phyloP scores from a whole-genome alignment of 2,329 filamentous ascomycete species.

The Trichoderma pleuroti region DNA sequence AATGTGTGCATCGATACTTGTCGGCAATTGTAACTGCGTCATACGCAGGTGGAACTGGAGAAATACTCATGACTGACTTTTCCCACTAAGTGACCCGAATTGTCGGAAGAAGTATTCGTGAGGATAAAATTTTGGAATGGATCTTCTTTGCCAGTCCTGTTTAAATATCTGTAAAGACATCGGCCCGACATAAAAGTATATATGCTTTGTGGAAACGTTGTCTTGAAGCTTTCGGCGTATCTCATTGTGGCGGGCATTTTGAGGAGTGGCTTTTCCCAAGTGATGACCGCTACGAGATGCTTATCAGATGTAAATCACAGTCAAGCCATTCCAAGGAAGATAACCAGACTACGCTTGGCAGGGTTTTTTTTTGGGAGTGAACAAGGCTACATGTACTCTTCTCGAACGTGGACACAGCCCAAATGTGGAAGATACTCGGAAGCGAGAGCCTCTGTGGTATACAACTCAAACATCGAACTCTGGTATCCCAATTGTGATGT shows the following conservation, averaged over 20 bases:
- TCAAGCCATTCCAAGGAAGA: rapidly evolving
- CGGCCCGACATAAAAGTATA: background rate
- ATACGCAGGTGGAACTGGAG: background rate
- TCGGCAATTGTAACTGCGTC: background rate
- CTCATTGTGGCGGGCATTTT: background rate
- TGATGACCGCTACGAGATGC: background rate
- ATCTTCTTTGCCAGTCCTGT: background rate
- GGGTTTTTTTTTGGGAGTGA: background rate
- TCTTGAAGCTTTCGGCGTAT: background rate
- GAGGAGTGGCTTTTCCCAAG: background rate
- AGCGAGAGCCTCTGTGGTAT: too few relatives aligned
- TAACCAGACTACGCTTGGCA: rapidly evolving
- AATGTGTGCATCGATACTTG: background rate
- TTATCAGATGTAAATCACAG: background rate
- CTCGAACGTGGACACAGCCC: background rate
- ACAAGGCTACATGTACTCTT: background rate
- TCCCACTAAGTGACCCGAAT: background rate
- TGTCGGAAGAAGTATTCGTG: background rate
- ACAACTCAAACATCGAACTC: too few relatives aligned
- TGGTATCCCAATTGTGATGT: too few relatives aligned
- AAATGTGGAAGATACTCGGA: too few relatives aligned
- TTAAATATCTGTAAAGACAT: background rate
- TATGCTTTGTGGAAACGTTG: background rate
- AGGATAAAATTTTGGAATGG: background rate
- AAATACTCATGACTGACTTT: background rate